These are phyloP conservation scores for Pezicula rhizophila DNA, from an alignment of 2,329 filamentous ascomycete species.

Conservation along the genomic window DNA sequence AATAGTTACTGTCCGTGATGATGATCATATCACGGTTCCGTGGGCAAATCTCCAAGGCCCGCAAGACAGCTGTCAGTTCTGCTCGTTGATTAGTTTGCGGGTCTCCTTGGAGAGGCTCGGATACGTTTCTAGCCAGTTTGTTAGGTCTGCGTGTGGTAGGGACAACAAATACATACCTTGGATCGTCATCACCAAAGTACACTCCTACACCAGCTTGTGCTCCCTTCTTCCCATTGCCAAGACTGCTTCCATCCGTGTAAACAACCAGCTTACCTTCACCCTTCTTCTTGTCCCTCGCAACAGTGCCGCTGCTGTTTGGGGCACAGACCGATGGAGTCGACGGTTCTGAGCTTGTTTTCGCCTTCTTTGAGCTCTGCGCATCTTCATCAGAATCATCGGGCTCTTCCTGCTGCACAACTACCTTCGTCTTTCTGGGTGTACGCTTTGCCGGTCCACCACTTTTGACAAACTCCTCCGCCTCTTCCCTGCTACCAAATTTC, in stretches of 20 bases:
- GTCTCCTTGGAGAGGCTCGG: constrained; percentile 23
- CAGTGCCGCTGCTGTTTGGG: too few relatives aligned
- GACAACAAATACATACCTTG: constrained; percentile 35
- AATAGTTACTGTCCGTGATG: constrained; percentile 82
- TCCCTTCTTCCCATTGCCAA: constrained; percentile 50
- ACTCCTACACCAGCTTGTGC: constrained; percentile 57
- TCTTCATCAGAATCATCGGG: neutral
- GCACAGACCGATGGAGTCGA: too few relatives aligned
- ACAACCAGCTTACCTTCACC: constrained; percentile 32
- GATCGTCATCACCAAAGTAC: constrained; percentile 52
- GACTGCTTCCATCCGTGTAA: constrained; percentile 59
- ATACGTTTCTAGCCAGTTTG: constrained; percentile 44
- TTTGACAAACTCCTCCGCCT: constrained; percentile 73
- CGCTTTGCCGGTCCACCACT: constrained; percentile 22
- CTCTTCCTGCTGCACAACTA: constrained; percentile 13
- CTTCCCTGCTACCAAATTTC: constrained; percentile 59
- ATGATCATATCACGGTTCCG: constrained; percentile 66
- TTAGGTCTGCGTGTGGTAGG: neutral
- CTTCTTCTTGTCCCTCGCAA: neutral
- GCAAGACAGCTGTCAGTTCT: constrained; percentile 83
- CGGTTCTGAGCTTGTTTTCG: constrained; percentile 4
- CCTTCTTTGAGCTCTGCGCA: constrained; percentile 11
- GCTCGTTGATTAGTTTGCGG: constrained; percentile 91
- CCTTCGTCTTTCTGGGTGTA: constrained; percentile 32
- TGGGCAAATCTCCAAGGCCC: constrained; percentile 72